A percentile compares a stretch with the other conserved stretches of the same genome.
Evolutionary conservation across 768 basidiomycete species (phyloP).

Genomic region (Favolaschia claudopus): DNA sequence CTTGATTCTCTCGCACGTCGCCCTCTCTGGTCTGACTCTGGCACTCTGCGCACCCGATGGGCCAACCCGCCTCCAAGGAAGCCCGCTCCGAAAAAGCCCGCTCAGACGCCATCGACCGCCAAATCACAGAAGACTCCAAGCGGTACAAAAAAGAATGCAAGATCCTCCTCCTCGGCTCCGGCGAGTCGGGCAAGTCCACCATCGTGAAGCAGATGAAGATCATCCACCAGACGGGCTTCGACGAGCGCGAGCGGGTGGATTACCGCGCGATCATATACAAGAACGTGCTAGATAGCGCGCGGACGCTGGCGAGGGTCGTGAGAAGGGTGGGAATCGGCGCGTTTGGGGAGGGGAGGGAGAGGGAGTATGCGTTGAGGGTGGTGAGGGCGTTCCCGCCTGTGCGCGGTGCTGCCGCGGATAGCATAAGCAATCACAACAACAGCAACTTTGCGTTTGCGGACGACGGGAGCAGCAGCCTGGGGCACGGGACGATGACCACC

Average conservation of each 20-base stretch:
- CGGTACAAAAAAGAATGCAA: not conserved
- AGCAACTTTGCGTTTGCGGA: too few relatives aligned
- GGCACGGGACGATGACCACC: constrained; percentile 1
- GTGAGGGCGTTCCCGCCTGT: constrained; percentile 8
- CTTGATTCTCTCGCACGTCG: too few relatives aligned
- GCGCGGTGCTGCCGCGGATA: not conserved
- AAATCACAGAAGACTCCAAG: not conserved
- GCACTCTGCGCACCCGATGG: not conserved
- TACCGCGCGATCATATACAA: constrained; percentile 70
- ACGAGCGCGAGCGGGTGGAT: constrained; percentile 63
- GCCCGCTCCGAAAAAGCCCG: constrained; percentile 1
- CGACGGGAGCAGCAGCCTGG: too few relatives aligned
- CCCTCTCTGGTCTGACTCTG: not conserved
- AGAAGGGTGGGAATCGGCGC: constrained; percentile 72
- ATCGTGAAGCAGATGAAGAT: constrained; percentile 70
- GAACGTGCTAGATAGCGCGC: constrained; percentile 75
- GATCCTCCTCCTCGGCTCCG: constrained; percentile 6
- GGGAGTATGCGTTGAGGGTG: constrained; percentile 1
- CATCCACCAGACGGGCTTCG: constrained; percentile 79
- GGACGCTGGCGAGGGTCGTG: constrained; percentile 72
- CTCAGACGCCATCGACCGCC: not conserved
- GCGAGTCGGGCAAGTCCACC: constrained; percentile 7
- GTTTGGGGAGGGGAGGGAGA: constrained; percentile 34
- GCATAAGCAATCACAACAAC: too few relatives aligned
- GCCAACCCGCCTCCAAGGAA: not conserved